Percentiles rank a stretch among this genome's conserved stretches.
Conservation (phyloP, 306 rosid species). For the Vigna hirtella region DNA sequence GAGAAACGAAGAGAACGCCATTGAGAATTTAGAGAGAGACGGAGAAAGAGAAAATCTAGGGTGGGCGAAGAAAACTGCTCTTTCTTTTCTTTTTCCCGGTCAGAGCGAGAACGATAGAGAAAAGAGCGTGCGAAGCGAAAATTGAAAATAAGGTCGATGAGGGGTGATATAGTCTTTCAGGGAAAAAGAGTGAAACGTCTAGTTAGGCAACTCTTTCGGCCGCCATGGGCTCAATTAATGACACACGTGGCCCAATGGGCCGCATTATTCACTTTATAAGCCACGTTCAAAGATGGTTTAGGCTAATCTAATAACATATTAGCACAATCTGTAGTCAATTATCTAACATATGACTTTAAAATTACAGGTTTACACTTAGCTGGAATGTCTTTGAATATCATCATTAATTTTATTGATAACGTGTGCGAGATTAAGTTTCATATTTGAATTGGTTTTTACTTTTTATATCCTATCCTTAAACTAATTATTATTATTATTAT, state of each 20-base stretch:
- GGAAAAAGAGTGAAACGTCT: too few species aligned
- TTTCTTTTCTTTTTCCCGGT: slow-evolving; percentile 46
- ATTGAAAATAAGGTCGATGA: slow-evolving; percentile 44
- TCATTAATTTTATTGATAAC: background rate
- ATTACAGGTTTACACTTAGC: background rate
- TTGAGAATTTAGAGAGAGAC: slow-evolving; percentile 18
- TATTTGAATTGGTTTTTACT: background rate
- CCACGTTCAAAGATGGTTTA: background rate
- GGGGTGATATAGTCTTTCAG: slow-evolving; percentile 41
- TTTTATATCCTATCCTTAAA: background rate
- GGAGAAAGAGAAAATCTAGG: slow-evolving; percentile 37
- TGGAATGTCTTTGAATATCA: background rate
- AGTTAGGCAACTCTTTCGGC: slow-evolving; percentile 9
- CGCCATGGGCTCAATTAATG: slow-evolving; percentile 29
- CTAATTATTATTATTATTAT: too few species aligned
- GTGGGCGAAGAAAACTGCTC: slow-evolving; percentile 7
- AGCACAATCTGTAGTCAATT: too few species aligned
- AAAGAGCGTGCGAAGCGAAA: slow-evolving; percentile 14
- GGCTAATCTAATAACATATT: too few species aligned
- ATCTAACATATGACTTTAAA: background rate
- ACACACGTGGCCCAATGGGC: slow-evolving; percentile 36
- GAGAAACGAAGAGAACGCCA: slow-evolving; percentile 67
- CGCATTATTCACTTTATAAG: background rate
- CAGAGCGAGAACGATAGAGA: background rate
- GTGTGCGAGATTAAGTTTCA: background rate